phyloP scores from a whole-genome alignment of 495 filamentous ascomycete genomes.

The Aspergillus ellipticus region DNA sequence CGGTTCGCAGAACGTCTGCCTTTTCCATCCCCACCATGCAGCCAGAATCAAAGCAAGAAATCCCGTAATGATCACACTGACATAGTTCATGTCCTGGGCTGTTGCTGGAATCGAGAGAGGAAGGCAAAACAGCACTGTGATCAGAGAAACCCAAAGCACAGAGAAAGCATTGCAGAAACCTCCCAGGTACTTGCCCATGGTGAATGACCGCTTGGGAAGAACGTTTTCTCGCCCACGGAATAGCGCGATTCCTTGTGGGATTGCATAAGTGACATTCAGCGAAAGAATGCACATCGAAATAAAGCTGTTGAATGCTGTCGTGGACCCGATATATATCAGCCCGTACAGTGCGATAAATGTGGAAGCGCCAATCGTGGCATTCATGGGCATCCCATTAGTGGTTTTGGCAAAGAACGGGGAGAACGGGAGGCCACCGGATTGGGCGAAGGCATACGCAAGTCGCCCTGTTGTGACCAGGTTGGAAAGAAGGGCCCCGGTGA shows the following conservation, averaged over 20 bases:
- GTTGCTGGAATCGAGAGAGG: neutral
- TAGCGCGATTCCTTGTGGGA: slow-evolving; percentile 19
- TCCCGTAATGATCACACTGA: neutral
- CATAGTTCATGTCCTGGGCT: neutral
- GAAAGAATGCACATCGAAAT: slow-evolving; percentile 19
- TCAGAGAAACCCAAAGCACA: neutral
- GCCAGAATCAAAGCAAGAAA: neutral
- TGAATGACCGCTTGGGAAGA: slow-evolving; percentile 6
- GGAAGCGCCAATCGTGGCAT: slow-evolving; percentile 9
- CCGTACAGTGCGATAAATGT: slow-evolving; percentile 19
- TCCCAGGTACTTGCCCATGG: slow-evolving; percentile 2
- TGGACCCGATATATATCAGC: slow-evolving; percentile 24
- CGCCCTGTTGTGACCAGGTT: slow-evolving; percentile 16
- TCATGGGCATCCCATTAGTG: slow-evolving; percentile 7
- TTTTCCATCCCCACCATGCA: neutral
- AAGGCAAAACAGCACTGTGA: neutral
- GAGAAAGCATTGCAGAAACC: neutral
- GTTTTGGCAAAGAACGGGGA: slow-evolving; percentile 5
- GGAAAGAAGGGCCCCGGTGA: slow-evolving; percentile 5
- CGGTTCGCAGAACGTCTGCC: neutral
- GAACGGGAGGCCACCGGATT: slow-evolving; percentile 19
- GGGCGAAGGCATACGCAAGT: slow-evolving; percentile 12
- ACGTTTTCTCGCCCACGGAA: slow-evolving; percentile 7
- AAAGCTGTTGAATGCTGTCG: slow-evolving; percentile 24
- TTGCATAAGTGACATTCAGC: slow-evolving; percentile 17